Evolutionary conservation across 305 asterid species (phyloP).

Genomic region (Rubia balearica): DNA sequence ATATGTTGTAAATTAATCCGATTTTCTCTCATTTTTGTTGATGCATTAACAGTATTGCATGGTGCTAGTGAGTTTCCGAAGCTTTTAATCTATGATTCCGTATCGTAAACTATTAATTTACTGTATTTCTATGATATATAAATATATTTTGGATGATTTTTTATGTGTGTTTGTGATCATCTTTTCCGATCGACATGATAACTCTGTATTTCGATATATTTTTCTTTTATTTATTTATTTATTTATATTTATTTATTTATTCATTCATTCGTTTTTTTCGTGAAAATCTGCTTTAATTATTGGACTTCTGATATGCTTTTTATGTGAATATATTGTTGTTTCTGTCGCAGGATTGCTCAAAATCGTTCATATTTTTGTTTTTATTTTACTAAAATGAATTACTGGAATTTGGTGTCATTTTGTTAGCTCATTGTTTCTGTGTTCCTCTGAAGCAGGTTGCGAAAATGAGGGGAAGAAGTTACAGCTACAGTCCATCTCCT

Average conservation of each 20-base stretch:
- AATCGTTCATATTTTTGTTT: not conserved
- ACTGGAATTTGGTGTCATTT: not conserved
- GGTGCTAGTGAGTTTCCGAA: not conserved
- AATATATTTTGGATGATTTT: not conserved
- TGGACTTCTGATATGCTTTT: not conserved
- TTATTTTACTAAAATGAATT: not conserved
- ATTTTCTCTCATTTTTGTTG: not conserved
- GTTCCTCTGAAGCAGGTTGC: constrained; percentile 18
- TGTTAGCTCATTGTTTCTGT: constrained; percentile 1
- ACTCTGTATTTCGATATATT: not conserved
- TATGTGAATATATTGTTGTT: not conserved
- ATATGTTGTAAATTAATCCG: not conserved
- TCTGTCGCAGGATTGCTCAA: too few relatives aligned
- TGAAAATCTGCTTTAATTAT: too few relatives aligned
- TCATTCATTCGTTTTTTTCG: too few relatives aligned
- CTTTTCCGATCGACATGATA: not conserved
- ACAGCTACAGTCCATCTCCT: constrained; percentile 57
- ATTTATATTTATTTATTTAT: too few relatives aligned
- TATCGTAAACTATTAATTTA: not conserved
- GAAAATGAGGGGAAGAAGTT: constrained; percentile 57
- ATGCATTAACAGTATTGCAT: not conserved
- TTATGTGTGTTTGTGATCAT: not conserved
- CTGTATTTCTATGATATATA: not conserved
- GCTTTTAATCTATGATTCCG: not conserved
- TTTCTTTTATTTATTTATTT: not conserved